phyloP scores from a whole-genome alignment of 2,329 filamentous ascomycete genomes.

The Diaporthe batatas region DNA sequence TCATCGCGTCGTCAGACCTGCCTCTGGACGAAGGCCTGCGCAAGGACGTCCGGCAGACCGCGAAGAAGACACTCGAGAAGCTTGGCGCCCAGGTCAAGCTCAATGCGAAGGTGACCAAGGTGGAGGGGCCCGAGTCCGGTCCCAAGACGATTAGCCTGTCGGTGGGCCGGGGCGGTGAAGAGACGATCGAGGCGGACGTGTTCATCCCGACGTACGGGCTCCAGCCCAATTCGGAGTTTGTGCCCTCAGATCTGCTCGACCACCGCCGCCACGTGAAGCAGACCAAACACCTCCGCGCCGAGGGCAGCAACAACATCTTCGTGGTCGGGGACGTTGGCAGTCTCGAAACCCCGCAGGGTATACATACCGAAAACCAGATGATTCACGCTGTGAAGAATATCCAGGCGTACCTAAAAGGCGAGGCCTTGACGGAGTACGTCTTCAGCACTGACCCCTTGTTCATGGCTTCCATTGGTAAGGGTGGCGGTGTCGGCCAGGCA shows the following conservation, averaged over 20 bases:
- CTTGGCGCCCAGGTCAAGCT: slow-evolving; percentile 46
- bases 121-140: slow-evolving; percentile 52
- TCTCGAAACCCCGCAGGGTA: slow-evolving; percentile 45
- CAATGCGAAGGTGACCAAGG: slow-evolving; percentile 43
- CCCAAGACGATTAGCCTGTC: slow-evolving; percentile 42
- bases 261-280: slow-evolving; percentile 45
- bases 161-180: slow-evolving; percentile 33
- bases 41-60: slow-evolving; percentile 55
- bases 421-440: slow-evolving; percentile 41
- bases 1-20: slow-evolving; percentile 55
- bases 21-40: slow-evolving; percentile 54
- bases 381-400: slow-evolving; percentile 45
- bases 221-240: slow-evolving; percentile 57
- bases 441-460: slow-evolving; percentile 43
- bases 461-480: slow-evolving; percentile 46
- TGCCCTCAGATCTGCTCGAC: slow-evolving; percentile 48
- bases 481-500: slow-evolving; percentile 48
- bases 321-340: slow-evolving; percentile 49
- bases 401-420: slow-evolving; percentile 43
- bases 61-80: slow-evolving; percentile 56
- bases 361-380: slow-evolving; percentile 46
- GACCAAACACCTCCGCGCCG: slow-evolving; percentile 46
- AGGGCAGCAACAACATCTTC: slow-evolving; percentile 49
- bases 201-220: slow-evolving; percentile 63
- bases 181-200: slow-evolving; percentile 57